A percentile compares a stretch with the other conserved stretches of the same genome.
phyloP scores from a whole-genome alignment of 371 early-diverging fungal genomes.

The Apophysomyces sp. region DNA sequence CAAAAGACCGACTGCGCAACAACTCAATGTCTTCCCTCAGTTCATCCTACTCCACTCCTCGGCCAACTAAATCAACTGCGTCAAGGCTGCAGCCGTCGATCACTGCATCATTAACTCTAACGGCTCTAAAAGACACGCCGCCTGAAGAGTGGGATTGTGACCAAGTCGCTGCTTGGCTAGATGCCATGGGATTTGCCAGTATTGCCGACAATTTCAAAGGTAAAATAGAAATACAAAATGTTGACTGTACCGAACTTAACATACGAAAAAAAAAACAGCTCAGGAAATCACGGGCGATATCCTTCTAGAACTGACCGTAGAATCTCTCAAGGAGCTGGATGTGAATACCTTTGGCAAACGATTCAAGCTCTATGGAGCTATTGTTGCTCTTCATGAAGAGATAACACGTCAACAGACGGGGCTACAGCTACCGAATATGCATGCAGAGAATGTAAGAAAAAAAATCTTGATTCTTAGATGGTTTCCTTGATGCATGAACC shows the following conservation, averaged over 20 bases:
- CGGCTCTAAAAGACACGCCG: constrained; percentile 8
- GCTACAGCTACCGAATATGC: not conserved
- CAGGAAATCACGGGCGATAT: constrained; percentile 75
- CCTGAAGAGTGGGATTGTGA: constrained; percentile 51
- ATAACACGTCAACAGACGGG: not conserved
- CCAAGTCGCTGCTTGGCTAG: constrained; percentile 46
- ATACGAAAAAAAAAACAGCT: no score
- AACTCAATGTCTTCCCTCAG: constrained; percentile 2
- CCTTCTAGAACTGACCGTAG: constrained; percentile 59
- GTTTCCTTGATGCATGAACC: not conserved
- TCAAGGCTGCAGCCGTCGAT: constrained; percentile 8
- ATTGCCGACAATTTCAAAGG: constrained; percentile 57
- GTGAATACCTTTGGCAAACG: constrained; percentile 70
- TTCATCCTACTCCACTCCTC: constrained; percentile 4
- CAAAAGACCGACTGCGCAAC: not conserved
- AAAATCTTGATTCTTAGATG: not conserved
- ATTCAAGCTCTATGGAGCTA: constrained; percentile 67
- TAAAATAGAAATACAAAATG: constrained; percentile 28
- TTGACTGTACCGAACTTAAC: no score
- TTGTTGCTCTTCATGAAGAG: constrained; percentile 47
- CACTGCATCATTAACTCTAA: constrained; percentile 5
- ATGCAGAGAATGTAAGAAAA: not conserved
- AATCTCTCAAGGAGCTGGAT: constrained; percentile 72
- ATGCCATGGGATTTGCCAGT: constrained; percentile 53
- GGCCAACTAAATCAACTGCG: constrained; percentile 9